Percentiles rank a stretch among this genome's conserved stretches.
phyloP scores from a whole-genome alignment of 805 yeast species.

The Kluyveromyces siamensis region DNA sequence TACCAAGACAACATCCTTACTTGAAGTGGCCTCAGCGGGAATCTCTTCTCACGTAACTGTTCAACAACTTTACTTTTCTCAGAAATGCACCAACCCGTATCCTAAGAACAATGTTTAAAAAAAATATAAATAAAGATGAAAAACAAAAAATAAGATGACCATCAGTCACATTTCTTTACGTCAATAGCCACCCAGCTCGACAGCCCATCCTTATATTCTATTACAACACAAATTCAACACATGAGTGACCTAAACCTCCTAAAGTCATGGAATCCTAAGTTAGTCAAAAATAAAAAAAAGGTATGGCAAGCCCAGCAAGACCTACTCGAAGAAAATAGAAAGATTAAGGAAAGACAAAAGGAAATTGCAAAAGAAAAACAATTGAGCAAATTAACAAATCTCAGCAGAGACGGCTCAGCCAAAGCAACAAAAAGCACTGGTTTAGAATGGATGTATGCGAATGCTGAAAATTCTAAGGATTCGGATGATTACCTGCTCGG shows the following conservation, averaged over 20 bases:
- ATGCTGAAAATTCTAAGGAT: constrained; percentile 21
- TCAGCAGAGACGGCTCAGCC: constrained; percentile 35
- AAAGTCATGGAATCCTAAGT: constrained; percentile 95
- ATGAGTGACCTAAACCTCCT: constrained; percentile 82
- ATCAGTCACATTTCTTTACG: too few species aligned
- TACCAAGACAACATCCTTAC: background rate
- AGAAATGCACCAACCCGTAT: too few species aligned
- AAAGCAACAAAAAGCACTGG: constrained; percentile 35
- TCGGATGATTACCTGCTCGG: constrained; percentile 18
- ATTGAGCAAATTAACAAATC: constrained; percentile 41
- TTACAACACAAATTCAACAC: background rate
- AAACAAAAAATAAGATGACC: too few species aligned
- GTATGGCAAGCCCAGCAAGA: constrained; percentile 81
- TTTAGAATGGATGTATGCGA: constrained; percentile 84
- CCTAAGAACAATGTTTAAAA: too few species aligned
- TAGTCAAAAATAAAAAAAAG: constrained; percentile 72
- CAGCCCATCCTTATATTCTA: too few species aligned
- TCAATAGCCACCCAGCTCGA: too few species aligned
- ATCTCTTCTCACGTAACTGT: too few species aligned
- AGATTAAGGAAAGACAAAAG: constrained; percentile 50
- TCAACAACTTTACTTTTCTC: too few species aligned
- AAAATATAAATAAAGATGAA: too few species aligned
- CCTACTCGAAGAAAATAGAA: constrained; percentile 58
- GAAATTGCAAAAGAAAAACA: constrained; percentile 60
- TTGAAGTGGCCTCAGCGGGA: too few species aligned